These are phyloP conservation scores for Aphanomyces cochlioides DNA, from an alignment of 352 stramenopile genomes.

Conservation along the genomic window DNA sequence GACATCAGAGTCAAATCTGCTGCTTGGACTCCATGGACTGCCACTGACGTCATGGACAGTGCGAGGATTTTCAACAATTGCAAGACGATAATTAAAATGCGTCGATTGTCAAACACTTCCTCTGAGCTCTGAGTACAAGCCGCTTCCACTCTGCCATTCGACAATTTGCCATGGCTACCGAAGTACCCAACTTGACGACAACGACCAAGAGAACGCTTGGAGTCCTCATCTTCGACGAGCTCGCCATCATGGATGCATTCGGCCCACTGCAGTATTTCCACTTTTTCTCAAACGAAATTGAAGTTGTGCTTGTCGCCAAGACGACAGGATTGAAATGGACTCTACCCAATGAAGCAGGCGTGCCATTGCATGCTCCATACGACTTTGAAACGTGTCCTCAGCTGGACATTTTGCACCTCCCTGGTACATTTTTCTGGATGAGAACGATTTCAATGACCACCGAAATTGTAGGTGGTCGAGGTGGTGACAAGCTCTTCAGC, in stretches of 20 bases:
- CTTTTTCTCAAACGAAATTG: background rate
- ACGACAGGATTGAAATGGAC: background rate
- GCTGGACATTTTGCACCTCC: conserved; percentile 1
- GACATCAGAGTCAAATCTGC: too few relatives aligned
- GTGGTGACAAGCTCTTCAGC: background rate
- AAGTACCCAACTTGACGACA: background rate
- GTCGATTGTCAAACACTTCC: too few relatives aligned
- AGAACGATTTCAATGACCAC: background rate
- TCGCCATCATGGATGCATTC: conserved; percentile 5
- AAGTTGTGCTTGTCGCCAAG: background rate
- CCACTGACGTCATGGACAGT: too few relatives aligned
- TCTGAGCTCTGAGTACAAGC: too few relatives aligned
- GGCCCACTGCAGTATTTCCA: conserved; percentile 11
- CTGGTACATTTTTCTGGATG: background rate
- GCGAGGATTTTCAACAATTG: too few relatives aligned
- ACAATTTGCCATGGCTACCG: too few relatives aligned
- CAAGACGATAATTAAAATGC: too few relatives aligned
- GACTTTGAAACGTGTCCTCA: background rate
- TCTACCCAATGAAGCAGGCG: background rate
- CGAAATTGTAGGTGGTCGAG: background rate
- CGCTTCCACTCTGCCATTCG: too few relatives aligned
- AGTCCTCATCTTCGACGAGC: conserved; percentile 12
- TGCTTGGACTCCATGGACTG: too few relatives aligned
- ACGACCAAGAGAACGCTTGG: background rate
- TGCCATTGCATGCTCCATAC: background rate